Conservation (phyloP, 2,329 filamentous ascomycete species). For the Calonectria pseudoturangicola region DNA sequence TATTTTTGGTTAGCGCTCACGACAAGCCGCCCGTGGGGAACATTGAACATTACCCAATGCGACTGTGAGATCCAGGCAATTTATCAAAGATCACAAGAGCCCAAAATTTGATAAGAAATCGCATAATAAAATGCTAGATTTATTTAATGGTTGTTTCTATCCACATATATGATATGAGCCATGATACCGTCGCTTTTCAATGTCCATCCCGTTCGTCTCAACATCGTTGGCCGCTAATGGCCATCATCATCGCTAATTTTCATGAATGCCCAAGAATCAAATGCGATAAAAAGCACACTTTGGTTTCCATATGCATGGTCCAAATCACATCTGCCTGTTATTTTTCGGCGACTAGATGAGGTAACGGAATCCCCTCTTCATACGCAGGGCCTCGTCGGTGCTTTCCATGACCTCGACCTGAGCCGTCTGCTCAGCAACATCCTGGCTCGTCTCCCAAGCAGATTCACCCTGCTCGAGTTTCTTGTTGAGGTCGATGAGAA, state of each 20-base stretch:
- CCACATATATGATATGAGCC: background rate
- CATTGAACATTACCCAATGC: background rate
- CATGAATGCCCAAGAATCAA: background rate
- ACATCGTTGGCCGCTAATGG: background rate
- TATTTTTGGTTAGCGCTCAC: background rate
- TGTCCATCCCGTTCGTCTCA: background rate
- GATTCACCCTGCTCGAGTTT: slow-evolving; percentile 67
- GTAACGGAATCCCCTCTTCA: slow-evolving; percentile 70
- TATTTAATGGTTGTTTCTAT: background rate
- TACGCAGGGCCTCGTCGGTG: slow-evolving; percentile 65
- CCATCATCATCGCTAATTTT: background rate
- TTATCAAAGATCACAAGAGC: background rate
- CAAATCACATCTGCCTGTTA: background rate
- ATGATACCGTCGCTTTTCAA: too few relatives aligned
- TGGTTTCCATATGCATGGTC: background rate
- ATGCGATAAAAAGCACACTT: background rate
- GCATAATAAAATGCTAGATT: background rate
- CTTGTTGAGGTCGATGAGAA: slow-evolving; percentile 68
- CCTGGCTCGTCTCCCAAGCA: slow-evolving; percentile 60
- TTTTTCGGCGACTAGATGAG: slow-evolving; percentile 58
- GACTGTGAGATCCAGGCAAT: background rate
- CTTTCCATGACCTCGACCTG: slow-evolving; percentile 62
- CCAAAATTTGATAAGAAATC: background rate
- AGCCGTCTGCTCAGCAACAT: slow-evolving; percentile 64
- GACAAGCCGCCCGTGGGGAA: background rate